These are phyloP conservation scores for Penicillium egyptiacum DNA, from an alignment of 495 filamentous ascomycete genomes.

Conservation along the genomic window DNA sequence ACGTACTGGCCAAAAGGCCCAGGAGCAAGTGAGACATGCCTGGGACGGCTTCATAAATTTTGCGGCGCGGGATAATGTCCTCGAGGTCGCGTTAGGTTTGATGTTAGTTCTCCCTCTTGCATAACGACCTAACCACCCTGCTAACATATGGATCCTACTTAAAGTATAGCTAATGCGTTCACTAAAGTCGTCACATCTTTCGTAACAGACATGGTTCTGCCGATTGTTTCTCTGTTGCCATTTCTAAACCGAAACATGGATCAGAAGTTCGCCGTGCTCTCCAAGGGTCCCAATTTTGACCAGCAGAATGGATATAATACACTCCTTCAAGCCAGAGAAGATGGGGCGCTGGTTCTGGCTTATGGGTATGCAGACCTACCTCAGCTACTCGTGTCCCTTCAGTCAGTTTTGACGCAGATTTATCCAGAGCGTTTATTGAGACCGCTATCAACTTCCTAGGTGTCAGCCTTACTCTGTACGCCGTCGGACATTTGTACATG, in stretches of 20 bases:
- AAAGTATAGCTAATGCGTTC: slow-evolving; percentile 70
- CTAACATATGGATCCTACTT: not conserved
- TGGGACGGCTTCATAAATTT: slow-evolving; percentile 68
- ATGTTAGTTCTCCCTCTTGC: slow-evolving; percentile 48
- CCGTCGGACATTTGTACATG: slow-evolving; percentile 64
- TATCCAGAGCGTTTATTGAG: slow-evolving; percentile 60
- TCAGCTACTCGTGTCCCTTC: not conserved
- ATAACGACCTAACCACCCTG: not conserved
- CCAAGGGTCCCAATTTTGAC: slow-evolving; percentile 51
- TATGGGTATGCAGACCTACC: slow-evolving; percentile 55
- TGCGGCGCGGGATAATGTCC: slow-evolving; percentile 70
- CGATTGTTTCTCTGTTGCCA: slow-evolving; percentile 65
- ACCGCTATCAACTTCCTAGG: slow-evolving; percentile 64
- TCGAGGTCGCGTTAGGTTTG: slow-evolving; percentile 73
- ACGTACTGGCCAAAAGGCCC: slow-evolving; percentile 33
- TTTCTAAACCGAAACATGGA: slow-evolving; percentile 71
- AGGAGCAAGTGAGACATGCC: slow-evolving; percentile 40
- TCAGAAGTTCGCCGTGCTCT: slow-evolving; percentile 71
- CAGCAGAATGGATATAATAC: slow-evolving; percentile 62
- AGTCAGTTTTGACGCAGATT: not conserved
- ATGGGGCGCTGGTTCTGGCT: slow-evolving; percentile 70
- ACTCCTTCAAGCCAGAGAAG: slow-evolving; percentile 61
- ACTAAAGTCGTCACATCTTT: slow-evolving; percentile 71
- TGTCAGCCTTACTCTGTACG: slow-evolving; percentile 65
- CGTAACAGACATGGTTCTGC: slow-evolving; percentile 68